Conservation (phyloP, 306 rosid genomes). For the Vigna unguiculata region DNA sequence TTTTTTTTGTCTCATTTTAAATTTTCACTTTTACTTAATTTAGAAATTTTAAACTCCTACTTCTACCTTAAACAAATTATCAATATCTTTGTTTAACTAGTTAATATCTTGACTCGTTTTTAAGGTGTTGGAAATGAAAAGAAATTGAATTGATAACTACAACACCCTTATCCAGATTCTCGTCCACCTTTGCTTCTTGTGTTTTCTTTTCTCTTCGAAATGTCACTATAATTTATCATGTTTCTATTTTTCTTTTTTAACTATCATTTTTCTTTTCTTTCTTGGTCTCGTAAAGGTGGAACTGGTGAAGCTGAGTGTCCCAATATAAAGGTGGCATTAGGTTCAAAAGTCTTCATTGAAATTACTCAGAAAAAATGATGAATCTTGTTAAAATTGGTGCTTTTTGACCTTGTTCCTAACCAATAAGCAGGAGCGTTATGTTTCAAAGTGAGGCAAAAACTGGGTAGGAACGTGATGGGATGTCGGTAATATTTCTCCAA, state of each 20-base stretch:
- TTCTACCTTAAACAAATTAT: too few species aligned
- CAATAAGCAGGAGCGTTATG: slow-evolving; percentile 44
- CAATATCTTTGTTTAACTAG: too few species aligned
- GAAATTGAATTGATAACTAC: too few species aligned
- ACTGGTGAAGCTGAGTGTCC: slow-evolving; percentile 46
- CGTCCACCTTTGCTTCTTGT: too few species aligned
- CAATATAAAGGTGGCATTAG: slow-evolving; percentile 39
- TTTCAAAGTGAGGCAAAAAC: slow-evolving; percentile 38
- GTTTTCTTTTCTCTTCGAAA: too few species aligned
- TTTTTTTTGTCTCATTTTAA: too few species aligned
- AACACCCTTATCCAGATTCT: too few species aligned
- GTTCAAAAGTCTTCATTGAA: slow-evolving; percentile 38
- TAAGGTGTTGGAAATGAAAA: too few species aligned
- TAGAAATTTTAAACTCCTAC: too few species aligned
- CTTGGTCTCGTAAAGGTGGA: slow-evolving; percentile 53
- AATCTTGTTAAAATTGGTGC: slow-evolving; percentile 31
- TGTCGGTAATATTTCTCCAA: slow-evolving; percentile 33
- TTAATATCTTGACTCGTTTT: too few species aligned
- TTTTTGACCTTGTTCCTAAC: slow-evolving; percentile 54
- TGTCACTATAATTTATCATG: background rate
- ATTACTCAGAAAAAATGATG: slow-evolving; percentile 34
- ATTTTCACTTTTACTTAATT: too few species aligned
- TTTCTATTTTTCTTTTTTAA: background rate
- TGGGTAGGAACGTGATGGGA: slow-evolving; percentile 30
- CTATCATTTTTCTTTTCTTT: background rate